Conservation (phyloP, 1,284 basidiomycete genomes). For the Thelephora terrestris region DNA sequence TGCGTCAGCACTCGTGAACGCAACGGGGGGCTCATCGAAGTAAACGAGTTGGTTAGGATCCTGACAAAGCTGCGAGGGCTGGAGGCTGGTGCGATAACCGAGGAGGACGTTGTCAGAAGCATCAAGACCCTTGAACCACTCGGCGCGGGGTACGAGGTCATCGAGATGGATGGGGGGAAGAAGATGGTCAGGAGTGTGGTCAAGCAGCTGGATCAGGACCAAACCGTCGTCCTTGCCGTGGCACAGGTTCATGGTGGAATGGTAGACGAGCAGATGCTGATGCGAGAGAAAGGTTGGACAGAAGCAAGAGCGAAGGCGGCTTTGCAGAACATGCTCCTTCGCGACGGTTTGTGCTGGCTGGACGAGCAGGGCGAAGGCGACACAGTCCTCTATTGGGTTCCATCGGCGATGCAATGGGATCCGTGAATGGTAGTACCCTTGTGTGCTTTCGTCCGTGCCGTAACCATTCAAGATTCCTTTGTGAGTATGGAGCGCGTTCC, state of each 20-base stretch:
- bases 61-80: constrained; percentile 70
- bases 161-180: constrained; percentile 54
- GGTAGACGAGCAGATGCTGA: constrained; percentile 50
- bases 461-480: too few species aligned
- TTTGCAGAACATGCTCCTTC: constrained; percentile 81
- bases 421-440: constrained; percentile 25
- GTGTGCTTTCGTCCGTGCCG: not conserved
- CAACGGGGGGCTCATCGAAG: constrained; percentile 89
- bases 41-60: constrained; percentile 75
- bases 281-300: constrained; percentile 65
- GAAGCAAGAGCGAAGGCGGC: constrained; percentile 66
- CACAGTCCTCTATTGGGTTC: constrained; percentile 70
- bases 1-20: constrained; percentile 82
- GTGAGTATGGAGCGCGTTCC: too few species aligned
- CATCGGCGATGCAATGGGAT: constrained; percentile 77
- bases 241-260: constrained; percentile 61
- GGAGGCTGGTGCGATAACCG: constrained; percentile 54
- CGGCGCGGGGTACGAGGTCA: constrained; percentile 81
- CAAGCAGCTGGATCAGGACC: constrained; percentile 77
- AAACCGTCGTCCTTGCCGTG: constrained; percentile 63
- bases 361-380: constrained; percentile 72
- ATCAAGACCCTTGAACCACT: constrained; percentile 85
- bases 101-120: constrained; percentile 78
- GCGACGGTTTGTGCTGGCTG: constrained; percentile 91
- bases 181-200: constrained; percentile 67